Conservation (phyloP, 371 early-diverging fungal genomes). For the Choanephora cucurbitarum region DNA sequence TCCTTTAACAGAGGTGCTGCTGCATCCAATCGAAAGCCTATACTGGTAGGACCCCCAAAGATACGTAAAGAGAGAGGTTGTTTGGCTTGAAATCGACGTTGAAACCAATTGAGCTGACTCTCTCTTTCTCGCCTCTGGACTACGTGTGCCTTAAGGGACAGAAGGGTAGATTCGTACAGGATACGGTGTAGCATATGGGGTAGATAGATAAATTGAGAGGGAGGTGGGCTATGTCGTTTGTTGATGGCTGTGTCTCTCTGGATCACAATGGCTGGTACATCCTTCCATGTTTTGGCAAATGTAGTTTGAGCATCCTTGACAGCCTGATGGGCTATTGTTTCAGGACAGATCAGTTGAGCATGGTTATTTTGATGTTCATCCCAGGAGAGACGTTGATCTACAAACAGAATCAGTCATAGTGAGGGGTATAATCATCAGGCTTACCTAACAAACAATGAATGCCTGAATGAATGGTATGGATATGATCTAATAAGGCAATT, state of each 20-base stretch:
- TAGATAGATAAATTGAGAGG: slow-evolving; percentile 57
- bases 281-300: slow-evolving; percentile 44
- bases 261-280: slow-evolving; percentile 27
- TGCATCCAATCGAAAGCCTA: slow-evolving; percentile 37
- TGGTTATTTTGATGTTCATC: slow-evolving; percentile 55
- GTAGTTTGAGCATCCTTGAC: slow-evolving; percentile 61
- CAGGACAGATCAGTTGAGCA: slow-evolving; percentile 63
- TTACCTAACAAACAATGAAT: slow-evolving; percentile 55
- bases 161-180: slow-evolving; percentile 64
- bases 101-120: slow-evolving; percentile 35
- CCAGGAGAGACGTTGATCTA: slow-evolving; percentile 65
- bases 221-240: slow-evolving; percentile 3
- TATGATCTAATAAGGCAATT: slow-evolving; percentile 34
- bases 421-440: slow-evolving; percentile 4
- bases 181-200: slow-evolving; percentile 68
- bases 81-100: slow-evolving; percentile 10
- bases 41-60: slow-evolving; percentile 44
- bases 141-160: slow-evolving; percentile 55
- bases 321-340: slow-evolving; percentile 63
- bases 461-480: slow-evolving; percentile 60
- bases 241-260: slow-evolving; percentile 9
- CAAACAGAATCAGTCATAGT: slow-evolving; percentile 4
- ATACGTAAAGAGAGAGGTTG: slow-evolving; percentile 39
- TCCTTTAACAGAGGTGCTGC: slow-evolving; percentile 24
- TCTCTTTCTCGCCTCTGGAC: slow-evolving; percentile 57